Conservation (phyloP, 257 asterid species). For the Jacaranda mimosifolia region DNA sequence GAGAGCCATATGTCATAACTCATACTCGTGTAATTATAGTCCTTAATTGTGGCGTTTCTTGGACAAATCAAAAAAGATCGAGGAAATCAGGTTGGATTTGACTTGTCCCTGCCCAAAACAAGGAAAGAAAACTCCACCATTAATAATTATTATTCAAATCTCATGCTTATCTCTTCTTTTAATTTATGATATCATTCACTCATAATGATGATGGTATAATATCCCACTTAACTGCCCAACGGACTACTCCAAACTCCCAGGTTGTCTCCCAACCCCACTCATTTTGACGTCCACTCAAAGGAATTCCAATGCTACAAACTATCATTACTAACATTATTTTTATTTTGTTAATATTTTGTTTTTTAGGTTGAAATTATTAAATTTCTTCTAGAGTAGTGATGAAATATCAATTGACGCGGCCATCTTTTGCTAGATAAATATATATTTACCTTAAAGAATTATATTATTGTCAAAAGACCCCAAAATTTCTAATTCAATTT, state of each 20-base stretch:
- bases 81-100: constrained; percentile 48
- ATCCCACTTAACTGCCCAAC: constrained; percentile 30
- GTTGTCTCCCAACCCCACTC: constrained; percentile 11
- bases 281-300: neutral
- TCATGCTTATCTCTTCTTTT: constrained; percentile 27
- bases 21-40: neutral
- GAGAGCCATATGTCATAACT: neutral
- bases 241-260: constrained; percentile 35
- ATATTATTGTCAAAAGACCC: too few species aligned
- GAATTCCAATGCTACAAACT: neutral
- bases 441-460: too few species aligned
- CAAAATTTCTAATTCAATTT: too few species aligned
- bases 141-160: constrained; percentile 45
- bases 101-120: constrained; percentile 41
- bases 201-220: neutral
- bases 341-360: neutral
- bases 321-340: neutral
- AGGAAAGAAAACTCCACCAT: neutral
- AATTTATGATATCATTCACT: constrained; percentile 11
- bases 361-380: too few species aligned
- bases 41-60: constrained; percentile 23
- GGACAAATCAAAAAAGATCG: constrained; percentile 39
- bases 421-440: too few species aligned
- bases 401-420: too few species aligned
- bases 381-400: too few species aligned